Base-by-base conservation (phyloP, 208 protist genomes). In the Acanthamoeba castellanii region DNA sequence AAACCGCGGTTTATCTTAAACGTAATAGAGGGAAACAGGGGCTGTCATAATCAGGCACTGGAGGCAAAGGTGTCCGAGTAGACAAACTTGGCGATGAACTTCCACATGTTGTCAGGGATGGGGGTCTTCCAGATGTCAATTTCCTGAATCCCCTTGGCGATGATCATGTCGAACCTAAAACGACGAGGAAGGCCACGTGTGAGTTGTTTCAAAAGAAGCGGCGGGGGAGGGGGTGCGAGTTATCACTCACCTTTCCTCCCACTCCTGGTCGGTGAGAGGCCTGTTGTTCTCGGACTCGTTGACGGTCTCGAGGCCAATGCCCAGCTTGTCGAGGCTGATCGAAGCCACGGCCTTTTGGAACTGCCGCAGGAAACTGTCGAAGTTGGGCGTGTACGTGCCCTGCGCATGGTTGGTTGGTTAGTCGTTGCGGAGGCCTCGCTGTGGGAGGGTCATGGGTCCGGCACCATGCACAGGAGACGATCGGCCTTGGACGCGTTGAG, bases 51-150 rank as follows among this genome's bases (percentile, higher is more conserved):
- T 9, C 14, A 18, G 50, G 6, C 3, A 18, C 13, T 18, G 47
- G 47, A 11, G 47, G 47, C 47, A 11, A 52, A 11, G 50, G 64
- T 70, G 25, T 82, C 72, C 9, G 76, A 85, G 45, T 34, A 57
- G 76, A 57, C 76, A 32, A 85, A 85, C 25, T 32, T 20, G 47
- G 32, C 76, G n/a, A 85, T 85, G 11, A 59, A 85, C 76, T 85
- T 85, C 84, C 84, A 90, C 84, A 61, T 47, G 52, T 90, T 90
- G 55, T 90, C 84, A 0, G 47, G 55, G 57, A 90, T 70, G n/a
- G 47, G 84, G 3, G 50, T 61, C 22, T 25, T 27, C 84, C 84
- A 90, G 22, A 90, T 20, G 32, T 90, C 84, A 13, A 90, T 90
- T 30, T 90, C 84, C 13, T 57, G 76, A 34, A 68, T 30, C 16